A percentile compares a stretch with the other conserved stretches of the same genome.
These are phyloP conservation scores for Saccharomycopsis synnaedendra DNA, from an alignment of 805 yeast genomes.

Conservation along the genomic window DNA sequence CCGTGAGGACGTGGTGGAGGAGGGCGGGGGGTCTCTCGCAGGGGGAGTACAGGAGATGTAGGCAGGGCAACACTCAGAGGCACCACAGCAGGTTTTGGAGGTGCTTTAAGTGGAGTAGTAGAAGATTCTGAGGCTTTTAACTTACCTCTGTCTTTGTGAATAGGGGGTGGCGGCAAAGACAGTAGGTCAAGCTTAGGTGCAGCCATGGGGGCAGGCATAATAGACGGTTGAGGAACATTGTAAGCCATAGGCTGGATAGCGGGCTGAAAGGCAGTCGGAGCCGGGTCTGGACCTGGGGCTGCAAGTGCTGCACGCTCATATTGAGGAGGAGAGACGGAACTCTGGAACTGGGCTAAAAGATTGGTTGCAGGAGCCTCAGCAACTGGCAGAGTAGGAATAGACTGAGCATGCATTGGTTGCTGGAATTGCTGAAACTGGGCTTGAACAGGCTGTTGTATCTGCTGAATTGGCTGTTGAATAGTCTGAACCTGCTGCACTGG, in stretches of 20 bases:
- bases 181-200: conserved; percentile 1
- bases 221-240: not conserved
- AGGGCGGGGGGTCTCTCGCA: not conserved
- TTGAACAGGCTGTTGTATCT: too few species aligned
- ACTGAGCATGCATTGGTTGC: too few species aligned
- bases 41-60: not conserved
- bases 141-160: conserved; percentile 24
- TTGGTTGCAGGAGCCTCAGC: not conserved
- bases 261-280: conserved; percentile 1
- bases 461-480: not conserved
- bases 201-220: not conserved
- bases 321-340: not conserved
- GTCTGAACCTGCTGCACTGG: not conserved
- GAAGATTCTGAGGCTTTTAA: not conserved
- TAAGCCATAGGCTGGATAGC: not conserved
- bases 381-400: too few species aligned
- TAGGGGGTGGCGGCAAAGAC: conserved; percentile 31
- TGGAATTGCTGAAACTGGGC: too few species aligned
- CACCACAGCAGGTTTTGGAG: not conserved
- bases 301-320: not conserved
- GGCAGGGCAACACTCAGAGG: not conserved
- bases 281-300: not conserved
- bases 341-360: conserved; percentile 1
- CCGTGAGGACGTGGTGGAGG: not conserved
- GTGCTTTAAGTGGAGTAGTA: not conserved